These are phyloP conservation scores for Rhynchospora breviuscula DNA, from an alignment of 176 grass and related monocot genomes.

Conservation along the genomic window DNA sequence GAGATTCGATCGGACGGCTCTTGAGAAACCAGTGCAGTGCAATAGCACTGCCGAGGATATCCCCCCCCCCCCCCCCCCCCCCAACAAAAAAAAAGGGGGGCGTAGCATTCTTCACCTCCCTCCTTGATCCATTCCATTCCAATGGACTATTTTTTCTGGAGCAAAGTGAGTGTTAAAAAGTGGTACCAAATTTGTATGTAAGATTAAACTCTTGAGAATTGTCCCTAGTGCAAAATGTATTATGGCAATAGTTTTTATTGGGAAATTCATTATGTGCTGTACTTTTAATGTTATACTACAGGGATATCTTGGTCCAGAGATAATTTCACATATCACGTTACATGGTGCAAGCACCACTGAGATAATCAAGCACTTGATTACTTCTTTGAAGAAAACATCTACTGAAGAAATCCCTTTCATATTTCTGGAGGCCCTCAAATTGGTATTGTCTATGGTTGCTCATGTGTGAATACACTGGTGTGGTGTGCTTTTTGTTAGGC, in stretches of 20 bases:
- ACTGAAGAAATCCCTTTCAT: constrained; percentile 47
- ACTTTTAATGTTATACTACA: constrained; percentile 31
- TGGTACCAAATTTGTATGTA: background rate
- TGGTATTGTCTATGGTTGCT: constrained; percentile 43
- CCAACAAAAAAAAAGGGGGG: no score
- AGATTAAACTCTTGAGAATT: constrained; percentile 12
- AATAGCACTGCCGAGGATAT: no score
- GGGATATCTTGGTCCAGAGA: constrained; percentile 88
- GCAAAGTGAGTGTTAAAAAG: background rate
- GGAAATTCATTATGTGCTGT: background rate
- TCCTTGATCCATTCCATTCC: no score
- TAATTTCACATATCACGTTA: constrained; percentile 82
- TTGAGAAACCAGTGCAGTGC: no score
- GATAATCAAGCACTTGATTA: constrained; percentile 89
- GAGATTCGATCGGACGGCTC: no score
- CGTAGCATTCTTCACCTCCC: no score
- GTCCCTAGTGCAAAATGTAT: constrained; percentile 15
- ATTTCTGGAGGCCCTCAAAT: constrained; percentile 78
- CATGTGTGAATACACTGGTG: background rate
- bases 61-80: no score
- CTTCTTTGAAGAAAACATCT: constrained; percentile 63
- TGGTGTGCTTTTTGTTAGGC: background rate
- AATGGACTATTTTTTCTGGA: no score
- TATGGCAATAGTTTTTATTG: background rate
- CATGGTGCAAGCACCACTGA: constrained; percentile 73